These are phyloP conservation scores for Chloris gayana DNA, from an alignment of 176 grass and related monocot species.

Conservation along the genomic window DNA sequence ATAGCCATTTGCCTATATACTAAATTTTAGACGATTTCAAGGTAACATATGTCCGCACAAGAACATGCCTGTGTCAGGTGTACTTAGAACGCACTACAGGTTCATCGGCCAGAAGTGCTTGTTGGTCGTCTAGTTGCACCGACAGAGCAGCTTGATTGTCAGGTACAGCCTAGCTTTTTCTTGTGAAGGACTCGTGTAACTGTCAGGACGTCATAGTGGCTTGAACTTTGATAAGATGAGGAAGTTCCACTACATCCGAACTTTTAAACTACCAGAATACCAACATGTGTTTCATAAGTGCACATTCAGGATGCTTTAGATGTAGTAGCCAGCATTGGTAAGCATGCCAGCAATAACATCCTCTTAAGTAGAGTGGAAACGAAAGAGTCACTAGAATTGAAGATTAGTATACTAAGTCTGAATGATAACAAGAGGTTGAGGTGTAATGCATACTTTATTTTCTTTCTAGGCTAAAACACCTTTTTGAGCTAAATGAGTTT, in stretches of 20 bases:
- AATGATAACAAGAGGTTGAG: neutral
- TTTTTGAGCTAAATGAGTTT: neutral
- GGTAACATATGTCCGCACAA: too few relatives aligned
- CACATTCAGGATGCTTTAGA: neutral
- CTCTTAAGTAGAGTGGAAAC: neutral
- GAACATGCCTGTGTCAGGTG: neutral
- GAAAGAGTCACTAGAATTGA: neutral
- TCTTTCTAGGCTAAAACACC: constrained; percentile 12
- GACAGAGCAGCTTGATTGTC: too few relatives aligned
- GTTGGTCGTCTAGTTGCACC: neutral
- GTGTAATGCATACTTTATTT: constrained; percentile 11
- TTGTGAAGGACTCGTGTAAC: neutral
- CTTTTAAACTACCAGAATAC: neutral
- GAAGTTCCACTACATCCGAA: neutral
- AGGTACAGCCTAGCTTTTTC: too few relatives aligned
- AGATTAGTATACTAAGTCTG: neutral
- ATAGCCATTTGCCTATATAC: too few relatives aligned
- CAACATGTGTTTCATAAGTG: constrained; percentile 15
- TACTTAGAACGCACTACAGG: neutral
- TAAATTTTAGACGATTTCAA: too few relatives aligned
- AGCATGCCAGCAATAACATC: neutral
- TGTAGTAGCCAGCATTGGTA: neutral
- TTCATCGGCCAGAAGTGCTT: neutral
- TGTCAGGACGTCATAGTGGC: constrained; percentile 12
- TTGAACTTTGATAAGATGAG: neutral